A percentile compares a stretch with the other conserved stretches of the same genome.
Evolutionary conservation across 768 basidiomycete species (phyloP).

Genomic region (Mrakia hoshinonis): DNA sequence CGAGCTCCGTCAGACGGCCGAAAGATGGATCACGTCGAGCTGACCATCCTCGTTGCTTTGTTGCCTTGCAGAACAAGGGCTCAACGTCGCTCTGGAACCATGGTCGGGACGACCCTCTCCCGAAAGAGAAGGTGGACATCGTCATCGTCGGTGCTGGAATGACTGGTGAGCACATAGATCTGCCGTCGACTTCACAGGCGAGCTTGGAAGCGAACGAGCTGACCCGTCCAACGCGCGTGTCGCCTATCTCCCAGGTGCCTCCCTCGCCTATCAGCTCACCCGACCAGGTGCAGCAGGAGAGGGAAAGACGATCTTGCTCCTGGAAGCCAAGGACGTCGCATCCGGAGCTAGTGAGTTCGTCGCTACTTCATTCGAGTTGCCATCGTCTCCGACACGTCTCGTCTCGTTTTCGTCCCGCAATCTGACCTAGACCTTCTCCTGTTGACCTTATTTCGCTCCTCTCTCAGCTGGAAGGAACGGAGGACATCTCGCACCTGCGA

Average conservation of each 20-base stretch:
- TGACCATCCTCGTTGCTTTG: background rate
- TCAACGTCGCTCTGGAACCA: conserved; percentile 8
- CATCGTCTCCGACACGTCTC: background rate
- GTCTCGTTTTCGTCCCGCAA: background rate
- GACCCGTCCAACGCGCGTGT: background rate
- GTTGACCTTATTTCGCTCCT: background rate
- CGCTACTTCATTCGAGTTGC: too few species aligned
- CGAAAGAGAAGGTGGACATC: conserved; percentile 17
- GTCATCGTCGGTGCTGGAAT: conserved; percentile 24
- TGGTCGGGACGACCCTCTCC: background rate
- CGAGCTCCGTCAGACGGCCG: too few species aligned
- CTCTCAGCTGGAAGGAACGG: conserved; percentile 23
- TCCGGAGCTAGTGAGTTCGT: conserved; percentile 26
- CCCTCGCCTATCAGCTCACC: conserved; percentile 26
- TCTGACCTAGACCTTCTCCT: background rate
- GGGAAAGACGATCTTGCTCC: conserved; percentile 19
- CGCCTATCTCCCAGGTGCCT: conserved; percentile 3
- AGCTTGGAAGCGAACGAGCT: background rate
- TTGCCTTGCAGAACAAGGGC: conserved; percentile 12
- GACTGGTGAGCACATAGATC: conserved; percentile 23
- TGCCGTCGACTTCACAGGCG: background rate
- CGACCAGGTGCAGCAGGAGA: conserved; percentile 23
- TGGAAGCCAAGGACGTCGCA: conserved; percentile 29
- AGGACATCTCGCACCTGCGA: conserved; percentile 27
- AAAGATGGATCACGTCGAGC: background rate